Evolutionary conservation across 208 protist species (phyloP), one percentile per base, ranked within the genome.

Genomic region (Trypanosoma congolense): DNA sequence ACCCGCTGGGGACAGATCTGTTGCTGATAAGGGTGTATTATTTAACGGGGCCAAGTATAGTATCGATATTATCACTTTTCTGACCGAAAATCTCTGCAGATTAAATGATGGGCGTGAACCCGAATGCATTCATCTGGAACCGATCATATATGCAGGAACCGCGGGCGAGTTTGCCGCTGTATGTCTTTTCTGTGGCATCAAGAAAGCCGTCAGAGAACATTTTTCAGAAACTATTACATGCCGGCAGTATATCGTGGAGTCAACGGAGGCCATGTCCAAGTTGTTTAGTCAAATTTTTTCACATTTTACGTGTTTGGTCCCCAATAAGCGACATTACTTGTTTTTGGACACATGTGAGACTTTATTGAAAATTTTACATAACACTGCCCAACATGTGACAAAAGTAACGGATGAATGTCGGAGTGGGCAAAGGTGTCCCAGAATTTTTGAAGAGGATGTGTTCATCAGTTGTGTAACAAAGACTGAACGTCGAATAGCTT

Each of bases 361-460:
- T 12, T 12, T 65, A 14, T 65, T 28, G 48, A 25, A 40, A 31
- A 38, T 16, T 12, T 38, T 12, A 6, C 33, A 12, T 12, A 12
- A 12, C 33, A 38, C 9, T 16, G 33, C 9, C 12, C 12, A 16
- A 38, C 33, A 38, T n/a, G n/a, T n/a, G n/a, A n/a, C n/a, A n/a
- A n/a, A n/a, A n/a, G n/a, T n/a, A n/a, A n/a, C n/a, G n/a, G n/a
- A n/a, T n/a, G n/a, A n/a, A n/a, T n/a, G n/a, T n/a, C n/a, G n/a
- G n/a, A n/a, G n/a, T n/a, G n/a, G n/a, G n/a, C n/a, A 38, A 38
- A 38, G 12, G 6, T 38, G 16, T 12, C 28, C 19, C 21, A 25
- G 31, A 6, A 48, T 63, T 1, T 28, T 22, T 47, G 26, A 63
- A 56, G 57, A 63, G 26, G 48, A 63, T 55, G 35, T 56, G 3